A percentile compares a stretch with the other conserved stretches of the same genome.
These are phyloP conservation scores for Viola pubescens DNA, from an alignment of 441 rosid genomes.

Conservation along the genomic window DNA sequence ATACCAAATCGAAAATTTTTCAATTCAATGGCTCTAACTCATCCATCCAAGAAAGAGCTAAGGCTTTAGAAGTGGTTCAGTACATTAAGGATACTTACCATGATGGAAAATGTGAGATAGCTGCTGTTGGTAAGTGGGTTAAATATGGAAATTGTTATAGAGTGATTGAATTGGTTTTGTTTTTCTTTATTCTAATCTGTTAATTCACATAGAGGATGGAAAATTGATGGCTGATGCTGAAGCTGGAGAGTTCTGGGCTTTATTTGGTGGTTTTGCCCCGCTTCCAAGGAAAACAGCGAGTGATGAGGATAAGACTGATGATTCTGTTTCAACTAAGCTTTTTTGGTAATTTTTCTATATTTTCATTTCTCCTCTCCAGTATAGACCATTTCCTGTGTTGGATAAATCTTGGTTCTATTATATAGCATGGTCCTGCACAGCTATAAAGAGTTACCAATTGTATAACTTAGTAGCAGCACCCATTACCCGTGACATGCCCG, in stretches of 20 bases:
- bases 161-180: not conserved
- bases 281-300: slow-evolving; percentile 66
- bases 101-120: slow-evolving; percentile 87
- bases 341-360: slow-evolving; percentile 35
- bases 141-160: slow-evolving; percentile 3
- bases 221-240: slow-evolving; percentile 99
- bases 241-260: slow-evolving; percentile 95
- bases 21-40: slow-evolving; percentile 90
- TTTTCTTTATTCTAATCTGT: slow-evolving; percentile 9
- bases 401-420: too few species aligned
- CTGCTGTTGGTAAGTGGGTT: slow-evolving; percentile 71
- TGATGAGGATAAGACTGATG: slow-evolving; percentile 41
- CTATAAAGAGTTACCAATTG: too few species aligned
- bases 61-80: slow-evolving; percentile 93
- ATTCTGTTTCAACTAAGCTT: slow-evolving; percentile 46
- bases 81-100: slow-evolving; percentile 87
- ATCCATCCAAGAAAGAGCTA: slow-evolving; percentile 97
- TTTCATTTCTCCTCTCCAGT: too few species aligned
- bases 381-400: too few species aligned
- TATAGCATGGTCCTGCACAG: too few species aligned
- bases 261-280: slow-evolving; percentile 99
- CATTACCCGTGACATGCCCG: too few species aligned
- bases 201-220: slow-evolving; percentile 73
- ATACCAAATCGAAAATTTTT: slow-evolving; percentile 25
- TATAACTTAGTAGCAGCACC: too few species aligned